These are phyloP conservation scores for Diaporthe nobilis DNA, from an alignment of 2,329 filamentous ascomycete species.

Conservation along the genomic window DNA sequence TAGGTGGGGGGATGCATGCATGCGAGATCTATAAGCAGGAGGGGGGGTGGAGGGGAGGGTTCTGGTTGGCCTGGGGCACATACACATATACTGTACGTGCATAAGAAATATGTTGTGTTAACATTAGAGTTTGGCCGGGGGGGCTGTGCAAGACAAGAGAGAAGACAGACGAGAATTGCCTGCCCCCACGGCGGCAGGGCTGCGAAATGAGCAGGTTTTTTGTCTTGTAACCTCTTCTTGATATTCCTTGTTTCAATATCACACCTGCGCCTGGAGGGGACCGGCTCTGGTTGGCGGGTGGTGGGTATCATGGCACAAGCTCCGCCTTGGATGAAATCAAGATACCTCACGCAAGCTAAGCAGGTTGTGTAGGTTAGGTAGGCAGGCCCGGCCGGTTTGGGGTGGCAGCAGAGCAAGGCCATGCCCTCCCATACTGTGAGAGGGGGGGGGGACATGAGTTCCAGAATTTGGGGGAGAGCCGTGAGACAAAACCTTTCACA, in stretches of 20 bases:
- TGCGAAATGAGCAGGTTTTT: conserved; percentile 12
- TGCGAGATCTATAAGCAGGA: conserved; percentile 21
- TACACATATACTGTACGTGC: neutral
- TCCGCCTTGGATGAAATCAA: conserved; percentile 26
- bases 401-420: conserved; percentile 5
- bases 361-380: neutral
- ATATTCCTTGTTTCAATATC: conserved; percentile 30
- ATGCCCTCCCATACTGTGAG: conserved; percentile 17
- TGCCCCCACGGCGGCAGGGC: neutral
- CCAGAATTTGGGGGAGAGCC: neutral
- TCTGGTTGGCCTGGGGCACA: neutral
- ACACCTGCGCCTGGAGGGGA: conserved; percentile 2
- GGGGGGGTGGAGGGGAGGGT: neutral
- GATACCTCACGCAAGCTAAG: neutral
- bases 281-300: conserved; percentile 20
- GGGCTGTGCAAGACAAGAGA: conserved; percentile 9
- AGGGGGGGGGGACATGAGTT: neutral
- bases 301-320: conserved; percentile 12
- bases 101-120: conserved; percentile 3
- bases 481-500: conserved; percentile 28
- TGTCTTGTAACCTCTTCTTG: conserved; percentile 4
- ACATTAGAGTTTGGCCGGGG: conserved; percentile 24
- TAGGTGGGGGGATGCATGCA: conserved; percentile 14
- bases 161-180: neutral
- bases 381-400: neutral